Evolutionary conservation across 208 protist species (phyloP).

Genomic region (Leishmania arabica): DNA sequence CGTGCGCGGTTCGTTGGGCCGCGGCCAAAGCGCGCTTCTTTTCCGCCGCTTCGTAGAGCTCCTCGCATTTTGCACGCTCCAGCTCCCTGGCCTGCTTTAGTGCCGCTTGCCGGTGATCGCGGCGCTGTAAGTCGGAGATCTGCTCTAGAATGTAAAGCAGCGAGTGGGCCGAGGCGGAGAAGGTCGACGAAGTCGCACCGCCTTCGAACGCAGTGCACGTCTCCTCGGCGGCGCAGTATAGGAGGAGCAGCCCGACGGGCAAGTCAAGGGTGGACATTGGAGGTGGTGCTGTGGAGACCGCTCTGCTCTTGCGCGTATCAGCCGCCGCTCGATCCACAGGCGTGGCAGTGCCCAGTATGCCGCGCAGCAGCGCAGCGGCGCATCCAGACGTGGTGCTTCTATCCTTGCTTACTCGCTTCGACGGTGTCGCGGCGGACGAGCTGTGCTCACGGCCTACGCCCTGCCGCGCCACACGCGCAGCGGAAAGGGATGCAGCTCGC

Average conservation of each 20-base stretch:
- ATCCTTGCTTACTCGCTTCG: slow-evolving; percentile 3
- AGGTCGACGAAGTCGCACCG: background rate
- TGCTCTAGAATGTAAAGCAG: slow-evolving; percentile 38
- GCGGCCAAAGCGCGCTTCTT: slow-evolving; percentile 10
- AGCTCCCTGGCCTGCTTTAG: slow-evolving; percentile 23
- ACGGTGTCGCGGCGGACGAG: background rate
- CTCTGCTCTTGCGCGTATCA: background rate
- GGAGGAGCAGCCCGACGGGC: slow-evolving; percentile 42
- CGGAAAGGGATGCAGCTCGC: background rate
- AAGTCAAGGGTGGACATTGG: slow-evolving; percentile 28
- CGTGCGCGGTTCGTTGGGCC: slow-evolving; percentile 12
- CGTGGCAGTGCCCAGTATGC: background rate
- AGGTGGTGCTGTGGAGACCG: background rate
- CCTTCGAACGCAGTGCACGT: background rate
- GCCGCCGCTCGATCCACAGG: background rate
- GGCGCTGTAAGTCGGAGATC: slow-evolving; percentile 22
- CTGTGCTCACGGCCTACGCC: background rate
- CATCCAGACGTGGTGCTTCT: background rate
- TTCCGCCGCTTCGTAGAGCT: slow-evolving; percentile 25
- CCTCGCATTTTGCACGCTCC: slow-evolving; percentile 25
- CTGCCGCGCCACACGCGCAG: background rate
- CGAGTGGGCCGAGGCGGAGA: slow-evolving; percentile 6
- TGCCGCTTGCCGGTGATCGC: slow-evolving; percentile 18
- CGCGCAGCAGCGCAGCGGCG: slow-evolving; percentile 14
- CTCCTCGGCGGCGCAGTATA: slow-evolving; percentile 57